These are phyloP conservation scores for Candida krabiensis DNA, from an alignment of 805 yeast species.

Conservation along the genomic window DNA sequence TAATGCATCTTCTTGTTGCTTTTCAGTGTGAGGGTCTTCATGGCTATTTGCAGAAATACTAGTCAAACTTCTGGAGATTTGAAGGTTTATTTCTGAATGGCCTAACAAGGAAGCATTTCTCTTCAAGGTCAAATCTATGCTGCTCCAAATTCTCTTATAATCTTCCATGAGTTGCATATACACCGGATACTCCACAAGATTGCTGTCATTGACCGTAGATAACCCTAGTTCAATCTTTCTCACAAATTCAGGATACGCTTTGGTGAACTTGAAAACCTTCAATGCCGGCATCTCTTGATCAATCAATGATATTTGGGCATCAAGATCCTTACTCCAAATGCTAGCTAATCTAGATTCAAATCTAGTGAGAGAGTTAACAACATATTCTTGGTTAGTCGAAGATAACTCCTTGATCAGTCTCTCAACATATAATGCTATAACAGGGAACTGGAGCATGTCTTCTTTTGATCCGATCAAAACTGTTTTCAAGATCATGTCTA, in stretches of 20 bases:
- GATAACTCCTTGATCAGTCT: conserved; percentile 36
- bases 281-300: conserved; percentile 24
- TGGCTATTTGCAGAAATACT: conserved; percentile 1
- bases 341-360: conserved; percentile 49
- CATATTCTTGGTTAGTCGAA: conserved; percentile 64
- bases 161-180: conserved; percentile 18
- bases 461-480: conserved; percentile 37
- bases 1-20: conserved; percentile 6
- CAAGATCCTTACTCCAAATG: conserved; percentile 61
- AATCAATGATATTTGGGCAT: conserved; percentile 49
- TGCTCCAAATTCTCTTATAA: conserved; percentile 24
- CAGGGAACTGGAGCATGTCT: conserved; percentile 42
- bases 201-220: conserved; percentile 11
- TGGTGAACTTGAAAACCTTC: conserved; percentile 43
- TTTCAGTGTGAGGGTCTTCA: not conserved
- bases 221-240: conserved; percentile 37
- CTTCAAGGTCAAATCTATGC: conserved; percentile 15
- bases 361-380: conserved; percentile 49
- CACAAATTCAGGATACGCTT: conserved; percentile 48
- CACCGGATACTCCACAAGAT: conserved; percentile 15
- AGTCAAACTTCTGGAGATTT: conserved; percentile 7
- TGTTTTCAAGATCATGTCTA: conserved; percentile 30
- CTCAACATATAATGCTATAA: conserved; percentile 44
- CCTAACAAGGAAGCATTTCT: conserved; percentile 12
- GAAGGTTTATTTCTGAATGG: conserved; percentile 5